Evolutionary conservation across 768 basidiomycete genomes (phyloP), one percentile per base, ranked within the genome.

Genomic region (Cystofilobasidium capitatum): DNA sequence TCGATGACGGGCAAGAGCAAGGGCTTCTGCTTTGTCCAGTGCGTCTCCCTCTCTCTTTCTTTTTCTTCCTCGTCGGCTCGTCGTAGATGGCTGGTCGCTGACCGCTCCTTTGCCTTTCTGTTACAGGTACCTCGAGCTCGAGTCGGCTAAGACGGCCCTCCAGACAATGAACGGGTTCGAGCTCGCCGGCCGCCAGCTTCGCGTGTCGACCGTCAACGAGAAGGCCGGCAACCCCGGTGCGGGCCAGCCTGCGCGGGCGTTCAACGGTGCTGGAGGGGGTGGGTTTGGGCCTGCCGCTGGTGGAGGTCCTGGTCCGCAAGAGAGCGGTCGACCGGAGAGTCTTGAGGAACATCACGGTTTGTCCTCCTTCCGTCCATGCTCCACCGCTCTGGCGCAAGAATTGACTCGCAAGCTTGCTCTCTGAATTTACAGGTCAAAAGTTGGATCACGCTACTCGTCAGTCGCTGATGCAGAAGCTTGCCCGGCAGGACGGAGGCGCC

Each of bases 401-500:
- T n/a, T n/a, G n/a, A n/a, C n/a, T n/a, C n/a, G n/a, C n/a, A n/a
- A n/a, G n/a, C n/a, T n/a, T n/a, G n/a, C n/a, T n/a, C n/a, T n/a
- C 24, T 20, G 33, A 36, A 7, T 39, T n/a, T 58, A 2, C 47
- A 66, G 65, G 68, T 60, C 62, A 59, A 45, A 26, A 58, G 24
- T 31, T 69, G 58, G 68, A 69, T 24, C 62, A 64, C 42, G 89
- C 89, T 75, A 91, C 91, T 76, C 89, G 96, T 80, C 92, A 96
- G 82, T 90, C 91, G 78, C 90, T 99, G 81, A 99, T 99, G 96
- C 91, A 93, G 81, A 99, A 98, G 86, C 89, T 99, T 84, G 92
- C 96, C 78, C 91, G 96, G 82, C 71, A 70, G 60, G 89, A 85
- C 79, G 79, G 79, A 22, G 55, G 68, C 17, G 35, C 60, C 8